A percentile compares a stretch with the other conserved stretches of the same genome.
Evolutionary conservation across 768 basidiomycete genomes (phyloP).

Genomic region (Chlorophyllum brunneum): DNA sequence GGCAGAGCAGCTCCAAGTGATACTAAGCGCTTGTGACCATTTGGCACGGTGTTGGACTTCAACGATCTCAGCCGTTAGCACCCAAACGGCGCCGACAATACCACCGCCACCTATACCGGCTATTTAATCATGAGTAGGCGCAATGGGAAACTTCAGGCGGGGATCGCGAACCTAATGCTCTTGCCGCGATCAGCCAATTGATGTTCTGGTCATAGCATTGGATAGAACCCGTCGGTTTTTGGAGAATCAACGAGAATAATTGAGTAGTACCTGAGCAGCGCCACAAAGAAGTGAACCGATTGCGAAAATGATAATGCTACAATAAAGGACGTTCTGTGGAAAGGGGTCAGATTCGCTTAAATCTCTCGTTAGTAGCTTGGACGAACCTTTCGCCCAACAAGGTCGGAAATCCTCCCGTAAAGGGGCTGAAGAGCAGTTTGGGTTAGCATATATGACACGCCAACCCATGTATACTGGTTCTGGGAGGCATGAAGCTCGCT

Average conservation of each 20-base stretch:
- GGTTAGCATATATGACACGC: conserved; percentile 79
- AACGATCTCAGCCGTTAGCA: conserved; percentile 82
- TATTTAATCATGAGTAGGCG: conserved; percentile 15
- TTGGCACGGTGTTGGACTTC: conserved; percentile 65
- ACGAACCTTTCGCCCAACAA: conserved; percentile 73
- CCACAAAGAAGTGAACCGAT: conserved; percentile 81
- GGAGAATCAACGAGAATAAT: conserved; percentile 16
- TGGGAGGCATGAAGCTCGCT: conserved; percentile 64
- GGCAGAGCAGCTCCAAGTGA: conserved; percentile 86
- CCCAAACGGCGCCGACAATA: conserved; percentile 83
- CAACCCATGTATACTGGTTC: conserved; percentile 82
- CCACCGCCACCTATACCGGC: conserved; percentile 87
- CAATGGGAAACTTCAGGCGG: conserved; percentile 24
- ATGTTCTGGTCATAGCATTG: conserved; percentile 37
- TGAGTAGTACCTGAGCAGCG: conserved; percentile 54
- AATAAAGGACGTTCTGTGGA: conserved; percentile 60
- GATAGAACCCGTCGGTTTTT: conserved; percentile 16
- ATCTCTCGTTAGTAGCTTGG: not conserved
- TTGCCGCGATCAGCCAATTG: conserved; percentile 63
- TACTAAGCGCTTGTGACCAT: conserved; percentile 81
- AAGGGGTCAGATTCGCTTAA: conserved; percentile 1
- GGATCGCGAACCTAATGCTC: conserved; percentile 38
- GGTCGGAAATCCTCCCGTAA: conserved; percentile 76
- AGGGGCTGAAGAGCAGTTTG: conserved; percentile 84
- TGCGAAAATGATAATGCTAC: conserved; percentile 71